Base-by-base conservation (phyloP, 495 filamentous ascomycete species). In the Monascus purpureus region DNA sequence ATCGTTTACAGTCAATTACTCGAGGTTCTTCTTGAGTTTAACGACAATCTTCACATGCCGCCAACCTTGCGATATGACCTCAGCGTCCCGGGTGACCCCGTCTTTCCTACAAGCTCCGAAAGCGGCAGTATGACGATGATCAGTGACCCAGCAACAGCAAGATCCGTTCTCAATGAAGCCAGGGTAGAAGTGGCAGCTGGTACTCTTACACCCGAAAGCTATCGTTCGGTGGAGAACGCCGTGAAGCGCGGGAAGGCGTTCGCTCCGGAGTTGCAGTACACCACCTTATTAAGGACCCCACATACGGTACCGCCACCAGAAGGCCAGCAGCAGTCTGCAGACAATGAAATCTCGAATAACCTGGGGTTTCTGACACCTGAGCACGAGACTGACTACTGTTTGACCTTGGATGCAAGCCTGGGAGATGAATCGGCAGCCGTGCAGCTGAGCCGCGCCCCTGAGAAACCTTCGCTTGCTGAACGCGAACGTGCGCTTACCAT, bases 11-110 rank as follows among this genome's bases (percentile, higher is more conserved):
- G 79, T 36, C 77, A 80, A 40, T 57, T 92, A 9, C 70, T 94
- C 15, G 90, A 94, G 42, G 59, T 94, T 17, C 70, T 90, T 16
- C 65, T 90, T 29, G 87, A 93, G 40, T 71, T 93, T 43, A 95
- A 95, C 53, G 73, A 80, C 13, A 78, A 70, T 23, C 52, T 71
- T 2, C 80, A 82, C 47, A 70, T 95, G 17, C 73, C 82, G 4
- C 68, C 80, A 15, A 63, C 76, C 30, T 64, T 79, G 40, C 80
- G 83, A 42, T 83, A 82, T 53, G 57, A 77, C 41, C 42, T 68
- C 55, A 43, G 49, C 43, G 49, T 63, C 32, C 61, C 67, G 20
- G 57, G 39, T 17, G 53, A 66, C 37, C 46, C 53, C 29, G 43
- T 55, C 32, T 52, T 53, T 32, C 36, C 57, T 8, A 47, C 61